Evolutionary conservation across 2,329 filamentous ascomycete genomes (phyloP).

Genomic region (Hansfordia pulvinata): DNA sequence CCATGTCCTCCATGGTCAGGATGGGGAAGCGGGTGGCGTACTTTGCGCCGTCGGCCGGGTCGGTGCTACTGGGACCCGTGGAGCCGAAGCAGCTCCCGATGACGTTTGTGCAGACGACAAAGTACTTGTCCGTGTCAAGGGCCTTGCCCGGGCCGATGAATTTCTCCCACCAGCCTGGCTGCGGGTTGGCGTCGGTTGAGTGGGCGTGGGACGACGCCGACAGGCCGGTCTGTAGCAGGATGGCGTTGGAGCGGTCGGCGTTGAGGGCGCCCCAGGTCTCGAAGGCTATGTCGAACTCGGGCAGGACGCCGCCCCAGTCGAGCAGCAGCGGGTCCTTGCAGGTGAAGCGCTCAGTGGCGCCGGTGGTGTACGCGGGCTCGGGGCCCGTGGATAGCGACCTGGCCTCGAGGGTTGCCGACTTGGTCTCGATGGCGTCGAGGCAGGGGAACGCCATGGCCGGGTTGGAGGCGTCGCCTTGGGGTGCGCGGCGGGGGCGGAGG

Average conservation of each 20-base stretch:
- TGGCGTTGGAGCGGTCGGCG: conserved; percentile 69
- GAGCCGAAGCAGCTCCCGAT: conserved; percentile 93
- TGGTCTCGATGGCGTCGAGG: conserved; percentile 69
- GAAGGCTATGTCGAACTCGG: conserved; percentile 81
- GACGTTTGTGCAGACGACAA: conserved; percentile 92
- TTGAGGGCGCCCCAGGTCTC: conserved; percentile 85
- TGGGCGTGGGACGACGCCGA: conserved; percentile 96
- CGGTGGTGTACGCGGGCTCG: conserved; percentile 87
- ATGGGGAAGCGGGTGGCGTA: conserved; percentile 96
- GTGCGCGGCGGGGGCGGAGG: conserved; percentile 12
- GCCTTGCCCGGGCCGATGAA: conserved; percentile 84
- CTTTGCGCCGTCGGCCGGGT: conserved; percentile 73
- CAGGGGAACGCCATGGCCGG: conserved; percentile 83
- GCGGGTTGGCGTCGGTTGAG: conserved; percentile 74
- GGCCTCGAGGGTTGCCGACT: conserved; percentile 59
- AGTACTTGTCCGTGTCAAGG: conserved; percentile 83
- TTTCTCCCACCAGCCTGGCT: conserved; percentile 96
- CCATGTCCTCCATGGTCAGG: conserved; percentile 94
- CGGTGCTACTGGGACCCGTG: conserved; percentile 77
- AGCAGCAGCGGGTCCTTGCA: conserved; percentile 64
- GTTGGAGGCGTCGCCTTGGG: conserved; percentile 45
- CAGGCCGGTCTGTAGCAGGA: conserved; percentile 84
- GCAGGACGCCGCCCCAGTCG: conserved; percentile 90
- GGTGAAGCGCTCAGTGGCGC: conserved; percentile 66
- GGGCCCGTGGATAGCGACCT: conserved; percentile 62